Conservation (phyloP, 257 asterid genomes). For the Verbascum thapsus region DNA sequence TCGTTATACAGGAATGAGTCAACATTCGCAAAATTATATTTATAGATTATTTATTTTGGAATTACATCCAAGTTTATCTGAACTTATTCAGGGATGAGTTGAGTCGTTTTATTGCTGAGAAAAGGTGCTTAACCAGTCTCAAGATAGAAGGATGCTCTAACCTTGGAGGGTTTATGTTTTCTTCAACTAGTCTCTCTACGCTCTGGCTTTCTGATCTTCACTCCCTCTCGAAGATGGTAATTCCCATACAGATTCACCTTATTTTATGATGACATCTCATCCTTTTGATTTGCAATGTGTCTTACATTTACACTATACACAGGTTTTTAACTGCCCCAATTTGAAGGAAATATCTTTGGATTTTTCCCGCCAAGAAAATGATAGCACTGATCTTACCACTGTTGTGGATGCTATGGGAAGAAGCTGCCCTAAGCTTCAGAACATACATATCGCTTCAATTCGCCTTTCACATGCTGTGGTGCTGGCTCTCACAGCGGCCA, state of each 20-base stretch:
- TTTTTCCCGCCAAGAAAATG: conserved; percentile 81
- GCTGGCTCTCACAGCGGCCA: conserved; percentile 80
- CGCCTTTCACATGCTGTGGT: conserved; percentile 83
- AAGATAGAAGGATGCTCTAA: conserved; percentile 92
- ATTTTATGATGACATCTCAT: neutral
- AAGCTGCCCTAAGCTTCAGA: conserved; percentile 84
- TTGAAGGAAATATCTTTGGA: conserved; percentile 80
- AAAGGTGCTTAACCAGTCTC: conserved; percentile 75
- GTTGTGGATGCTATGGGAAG: conserved; percentile 75
- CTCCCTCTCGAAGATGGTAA: conserved; percentile 81
- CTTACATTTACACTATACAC: conserved; percentile 20
- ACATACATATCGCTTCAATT: conserved; percentile 76
- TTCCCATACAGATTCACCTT: neutral
- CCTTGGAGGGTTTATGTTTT: conserved; percentile 69
- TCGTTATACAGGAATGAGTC: too few species aligned
- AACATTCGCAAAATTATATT: too few species aligned
- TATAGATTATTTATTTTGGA: neutral
- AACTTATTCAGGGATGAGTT: conserved; percentile 77
- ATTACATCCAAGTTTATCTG: conserved; percentile 9
- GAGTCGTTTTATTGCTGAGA: conserved; percentile 78
- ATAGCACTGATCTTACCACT: conserved; percentile 67
- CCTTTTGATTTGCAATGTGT: conserved; percentile 1
- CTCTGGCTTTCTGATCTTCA: conserved; percentile 91
- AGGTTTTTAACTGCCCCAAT: conserved; percentile 87
- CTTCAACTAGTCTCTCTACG: conserved; percentile 67